Base-by-base conservation (phyloP, 2,329 filamentous ascomycete genomes). In the Drechmeria coniospora region DNA sequence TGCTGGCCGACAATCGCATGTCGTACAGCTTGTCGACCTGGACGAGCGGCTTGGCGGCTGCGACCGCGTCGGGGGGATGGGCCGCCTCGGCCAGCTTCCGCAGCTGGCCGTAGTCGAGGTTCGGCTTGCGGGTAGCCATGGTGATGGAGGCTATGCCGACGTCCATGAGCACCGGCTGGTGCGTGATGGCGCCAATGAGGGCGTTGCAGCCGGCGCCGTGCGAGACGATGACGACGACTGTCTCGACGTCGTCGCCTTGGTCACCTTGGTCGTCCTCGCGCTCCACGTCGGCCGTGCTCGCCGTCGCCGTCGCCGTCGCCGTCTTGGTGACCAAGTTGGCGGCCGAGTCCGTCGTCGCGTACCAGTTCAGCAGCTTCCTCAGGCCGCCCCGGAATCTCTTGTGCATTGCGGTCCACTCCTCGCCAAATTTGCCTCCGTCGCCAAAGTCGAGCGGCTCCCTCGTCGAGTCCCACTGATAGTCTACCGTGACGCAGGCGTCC, bases 331-430 rank as follows among this genome's bases (percentile, higher is more conserved):
- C 57, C 48, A 66, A 59, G 23, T 66, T 59, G 8, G 60, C 58
- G 3, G 66, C 62, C 15, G 58, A 51, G 17, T 68, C 61, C 6
- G 54, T 60, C 36, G 50, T 72, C 42, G 47, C 63, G 47, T 98
- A 98, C 81, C 84, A 95, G 33, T 78, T 67, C 9, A 94, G 61
- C 57, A 94, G 68, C 24, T 72, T 71, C 38, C 80, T 74, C 21
- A 94, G 53, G 1, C 87, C 87, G 35, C 64, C 70, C 21, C 84
- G 69, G 44, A 95, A 93, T 14, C 90, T 71, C 46, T 76, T 77
- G 53, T 98, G 90, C 90, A 98, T 95, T 4, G 74, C 65, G 17
- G 82, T 79, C 90, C 90, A 98, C 53, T 95, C 90, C 52, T 98
- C 90, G 1, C 82, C 84, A 41, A 82, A 80, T 23, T 77, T 68